Conservation (phyloP, 2,329 filamentous ascomycete genomes). For the Mariannaea elegans region DNA sequence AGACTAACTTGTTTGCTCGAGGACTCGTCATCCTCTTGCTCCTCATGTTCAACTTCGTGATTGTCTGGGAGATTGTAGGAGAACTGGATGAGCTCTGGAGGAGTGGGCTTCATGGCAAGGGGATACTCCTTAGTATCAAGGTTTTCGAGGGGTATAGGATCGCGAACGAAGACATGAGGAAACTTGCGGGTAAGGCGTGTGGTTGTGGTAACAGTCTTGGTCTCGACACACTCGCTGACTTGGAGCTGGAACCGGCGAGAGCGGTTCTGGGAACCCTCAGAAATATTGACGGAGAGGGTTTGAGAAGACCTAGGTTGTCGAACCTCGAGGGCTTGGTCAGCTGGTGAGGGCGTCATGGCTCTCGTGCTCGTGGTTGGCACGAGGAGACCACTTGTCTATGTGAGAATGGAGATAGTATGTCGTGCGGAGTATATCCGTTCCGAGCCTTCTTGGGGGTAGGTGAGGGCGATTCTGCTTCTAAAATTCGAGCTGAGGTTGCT, state of each 20-base stretch:
- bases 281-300: slow-evolving; percentile 59
- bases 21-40: slow-evolving; percentile 33
- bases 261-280: slow-evolving; percentile 50
- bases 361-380: slow-evolving; percentile 28
- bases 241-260: slow-evolving; percentile 61
- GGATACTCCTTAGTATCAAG: slow-evolving; percentile 92
- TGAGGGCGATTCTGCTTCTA: neutral
- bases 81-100: slow-evolving; percentile 79
- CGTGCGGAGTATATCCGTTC: neutral
- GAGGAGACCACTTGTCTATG: slow-evolving; percentile 11
- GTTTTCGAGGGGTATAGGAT: slow-evolving; percentile 73
- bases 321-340: slow-evolving; percentile 49
- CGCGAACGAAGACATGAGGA: slow-evolving; percentile 82
- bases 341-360: slow-evolving; percentile 51
- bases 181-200: slow-evolving; percentile 88
- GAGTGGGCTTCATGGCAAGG: slow-evolving; percentile 83
- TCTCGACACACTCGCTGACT: slow-evolving; percentile 72
- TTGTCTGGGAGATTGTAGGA: slow-evolving; percentile 69
- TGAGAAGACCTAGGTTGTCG: slow-evolving; percentile 46
- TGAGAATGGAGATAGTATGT: neutral
- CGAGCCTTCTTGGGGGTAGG: slow-evolving; percentile 1
- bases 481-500: neutral
- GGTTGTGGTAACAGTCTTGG: slow-evolving; percentile 84
- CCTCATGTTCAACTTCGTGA: slow-evolving; percentile 40
- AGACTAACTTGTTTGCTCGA: slow-evolving; percentile 30